These are phyloP conservation scores for Zymoseptoria ardabiliae DNA, from an alignment of 2,329 filamentous ascomycete species.

Conservation along the genomic window DNA sequence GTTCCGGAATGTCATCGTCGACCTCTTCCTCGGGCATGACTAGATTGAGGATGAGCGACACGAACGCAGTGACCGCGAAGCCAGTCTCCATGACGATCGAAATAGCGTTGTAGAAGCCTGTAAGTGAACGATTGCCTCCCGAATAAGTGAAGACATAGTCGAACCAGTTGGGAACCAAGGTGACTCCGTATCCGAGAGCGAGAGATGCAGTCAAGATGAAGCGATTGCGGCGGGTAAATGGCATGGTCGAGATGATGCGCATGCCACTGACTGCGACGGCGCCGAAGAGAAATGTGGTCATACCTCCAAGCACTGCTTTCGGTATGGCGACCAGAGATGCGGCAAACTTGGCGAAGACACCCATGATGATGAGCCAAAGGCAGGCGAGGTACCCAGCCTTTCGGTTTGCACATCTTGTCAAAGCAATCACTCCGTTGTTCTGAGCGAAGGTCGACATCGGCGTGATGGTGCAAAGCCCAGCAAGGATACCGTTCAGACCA, in stretches of 20 bases:
- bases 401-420: slow-evolving; percentile 74
- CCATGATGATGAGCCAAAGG: slow-evolving; percentile 72
- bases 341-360: slow-evolving; percentile 75
- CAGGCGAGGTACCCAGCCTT: slow-evolving; percentile 73
- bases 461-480: slow-evolving; percentile 70
- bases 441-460: slow-evolving; percentile 76
- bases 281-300: slow-evolving; percentile 70
- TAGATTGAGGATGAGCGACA: slow-evolving; percentile 68
- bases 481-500: slow-evolving; percentile 60
- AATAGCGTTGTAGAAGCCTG: slow-evolving; percentile 66
- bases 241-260: slow-evolving; percentile 62
- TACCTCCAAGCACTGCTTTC: slow-evolving; percentile 40
- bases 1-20: slow-evolving; percentile 44
- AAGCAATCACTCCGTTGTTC: slow-evolving; percentile 77
- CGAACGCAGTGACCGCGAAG: slow-evolving; percentile 65
- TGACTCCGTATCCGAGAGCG: slow-evolving; percentile 58
- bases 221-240: slow-evolving; percentile 70
- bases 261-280: slow-evolving; percentile 72
- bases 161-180: slow-evolving; percentile 37
- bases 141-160: slow-evolving; percentile 62
- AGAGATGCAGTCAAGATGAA: slow-evolving; percentile 74
- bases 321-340: slow-evolving; percentile 73
- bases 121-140: slow-evolving; percentile 59
- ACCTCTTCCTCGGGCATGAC: slow-evolving; percentile 68
- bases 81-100: slow-evolving; percentile 48